These are phyloP conservation scores for Zygoascus flipseniorum DNA, from an alignment of 805 yeast genomes.

Conservation along the genomic window DNA sequence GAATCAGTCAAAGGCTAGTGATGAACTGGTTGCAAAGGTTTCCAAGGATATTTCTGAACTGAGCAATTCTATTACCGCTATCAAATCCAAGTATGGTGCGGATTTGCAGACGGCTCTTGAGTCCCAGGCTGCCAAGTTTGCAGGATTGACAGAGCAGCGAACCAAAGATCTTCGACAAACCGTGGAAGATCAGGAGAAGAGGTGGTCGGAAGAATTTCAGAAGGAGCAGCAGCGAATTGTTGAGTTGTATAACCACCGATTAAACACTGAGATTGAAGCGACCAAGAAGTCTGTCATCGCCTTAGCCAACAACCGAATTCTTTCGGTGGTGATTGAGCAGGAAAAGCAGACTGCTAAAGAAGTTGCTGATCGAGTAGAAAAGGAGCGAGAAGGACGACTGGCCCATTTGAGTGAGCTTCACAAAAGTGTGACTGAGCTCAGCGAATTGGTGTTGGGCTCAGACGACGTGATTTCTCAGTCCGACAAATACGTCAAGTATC, in stretches of 20 bases:
- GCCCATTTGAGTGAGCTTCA: constrained; percentile 56
- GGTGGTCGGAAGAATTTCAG: constrained; percentile 53
- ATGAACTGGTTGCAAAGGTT: constrained; percentile 18
- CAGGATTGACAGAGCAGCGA: constrained; percentile 17
- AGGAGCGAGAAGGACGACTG: constrained; percentile 73
- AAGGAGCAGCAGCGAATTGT: constrained; percentile 54
- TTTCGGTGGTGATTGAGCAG: constrained; percentile 58
- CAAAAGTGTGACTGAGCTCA: constrained; percentile 48
- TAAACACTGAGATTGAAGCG: constrained; percentile 58
- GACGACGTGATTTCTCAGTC: constrained; percentile 32
- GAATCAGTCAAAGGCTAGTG: constrained; percentile 9
- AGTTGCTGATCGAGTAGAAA: constrained; percentile 51
- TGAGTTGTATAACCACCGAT: constrained; percentile 46
- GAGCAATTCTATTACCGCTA: constrained; percentile 15
- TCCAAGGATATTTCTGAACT: constrained; percentile 17
- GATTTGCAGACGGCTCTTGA: constrained; percentile 19
- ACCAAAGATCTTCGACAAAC: constrained; percentile 23
- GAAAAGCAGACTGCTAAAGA: constrained; percentile 56
- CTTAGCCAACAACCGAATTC: constrained; percentile 67
- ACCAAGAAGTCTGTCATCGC: constrained; percentile 55
- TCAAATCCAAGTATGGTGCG: constrained; percentile 14
- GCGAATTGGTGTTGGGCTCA: constrained; percentile 30
- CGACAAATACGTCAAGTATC: constrained; percentile 34
- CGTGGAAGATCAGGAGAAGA: constrained; percentile 39
- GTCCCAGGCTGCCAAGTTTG: constrained; percentile 27